Conservation (phyloP, 768 basidiomycete genomes). For the Tricholoma hemisulphureum region DNA sequence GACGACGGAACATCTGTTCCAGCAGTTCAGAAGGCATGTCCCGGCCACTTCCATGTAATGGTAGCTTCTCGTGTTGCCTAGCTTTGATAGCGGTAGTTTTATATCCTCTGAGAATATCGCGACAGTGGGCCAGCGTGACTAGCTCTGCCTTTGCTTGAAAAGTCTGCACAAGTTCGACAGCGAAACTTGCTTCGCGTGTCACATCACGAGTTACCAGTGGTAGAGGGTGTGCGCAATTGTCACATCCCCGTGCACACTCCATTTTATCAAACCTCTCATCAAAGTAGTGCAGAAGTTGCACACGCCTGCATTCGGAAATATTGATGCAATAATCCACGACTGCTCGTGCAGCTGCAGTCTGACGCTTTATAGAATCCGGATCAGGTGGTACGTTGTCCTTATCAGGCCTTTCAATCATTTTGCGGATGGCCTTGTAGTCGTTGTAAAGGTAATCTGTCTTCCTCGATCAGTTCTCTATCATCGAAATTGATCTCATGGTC, state of each 20-base stretch:
- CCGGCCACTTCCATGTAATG: conserved; percentile 55
- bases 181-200: conserved; percentile 51
- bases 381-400: conserved; percentile 40
- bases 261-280: conserved; percentile 72
- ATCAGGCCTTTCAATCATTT: conserved; percentile 59
- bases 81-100: conserved; percentile 44
- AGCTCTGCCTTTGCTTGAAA: conserved; percentile 44
- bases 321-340: conserved; percentile 84
- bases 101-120: conserved; percentile 65
- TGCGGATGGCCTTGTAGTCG: conserved; percentile 56
- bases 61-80: conserved; percentile 46
- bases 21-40: conserved; percentile 49
- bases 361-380: conserved; percentile 61
- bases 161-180: conserved; percentile 56
- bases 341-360: conserved; percentile 58
- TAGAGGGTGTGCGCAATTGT: conserved; percentile 70
- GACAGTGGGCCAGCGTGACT: conserved; percentile 60
- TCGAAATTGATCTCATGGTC: background rate
- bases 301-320: conserved; percentile 80
- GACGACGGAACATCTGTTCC: conserved; percentile 63
- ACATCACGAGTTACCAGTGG: conserved; percentile 54
- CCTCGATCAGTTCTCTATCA: conserved; percentile 2
- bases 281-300: conserved; percentile 87
- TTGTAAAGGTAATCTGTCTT: conserved; percentile 61
- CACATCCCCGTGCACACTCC: conserved; percentile 71